Evolutionary conservation across 352 stramenopile species (phyloP), one percentile per base, ranked within the genome.

Genomic region (Globisporangium middletonii): DNA sequence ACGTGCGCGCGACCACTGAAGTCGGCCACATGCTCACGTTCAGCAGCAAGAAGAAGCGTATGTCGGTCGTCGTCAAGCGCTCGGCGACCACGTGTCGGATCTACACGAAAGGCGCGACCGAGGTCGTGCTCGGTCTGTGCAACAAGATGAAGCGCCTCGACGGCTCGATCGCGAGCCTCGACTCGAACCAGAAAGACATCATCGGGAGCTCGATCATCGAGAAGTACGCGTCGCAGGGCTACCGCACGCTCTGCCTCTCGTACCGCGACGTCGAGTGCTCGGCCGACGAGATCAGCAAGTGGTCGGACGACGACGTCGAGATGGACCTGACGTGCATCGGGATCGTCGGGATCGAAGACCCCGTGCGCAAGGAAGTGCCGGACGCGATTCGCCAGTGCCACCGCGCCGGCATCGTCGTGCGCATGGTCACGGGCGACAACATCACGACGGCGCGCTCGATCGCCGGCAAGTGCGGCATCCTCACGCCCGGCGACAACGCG

Each of bases 381-480:
- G 81, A 92, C 19, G 82, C 96, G 8, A 97, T 99, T 30, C 62
- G 73, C 45, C 81, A 79, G 15, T 99, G 97, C 73, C 84, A 98
- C 64, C 74, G 76, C 7, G 96, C 97, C 5, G 97, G 97, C 44
- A 99, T 99, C 65, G 80, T 96, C 41, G 97, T 99, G 43, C 92
- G 96, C 46, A 99, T 99, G 96, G 91, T 99, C 44, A 99, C 97
- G 18, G 97, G 97, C 33, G 97, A 99, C 76, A 98, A 99, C 60
- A 93, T 99, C 58, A 83, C 92, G 11, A 99, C 97, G 18, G 83
- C 83, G 11, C 75, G 79, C 5, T 88, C 75, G 16, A 91, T 92
- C 42, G 83, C 83, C 18, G 68, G 71, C 42, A 89, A 92, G 49
- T 90, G 83, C 38, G 83, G 83, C 11, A 92, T 92, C 33, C 73